These are phyloP conservation scores for Fragaria vesca DNA, from an alignment of 306 rosid species.

Conservation along the genomic window DNA sequence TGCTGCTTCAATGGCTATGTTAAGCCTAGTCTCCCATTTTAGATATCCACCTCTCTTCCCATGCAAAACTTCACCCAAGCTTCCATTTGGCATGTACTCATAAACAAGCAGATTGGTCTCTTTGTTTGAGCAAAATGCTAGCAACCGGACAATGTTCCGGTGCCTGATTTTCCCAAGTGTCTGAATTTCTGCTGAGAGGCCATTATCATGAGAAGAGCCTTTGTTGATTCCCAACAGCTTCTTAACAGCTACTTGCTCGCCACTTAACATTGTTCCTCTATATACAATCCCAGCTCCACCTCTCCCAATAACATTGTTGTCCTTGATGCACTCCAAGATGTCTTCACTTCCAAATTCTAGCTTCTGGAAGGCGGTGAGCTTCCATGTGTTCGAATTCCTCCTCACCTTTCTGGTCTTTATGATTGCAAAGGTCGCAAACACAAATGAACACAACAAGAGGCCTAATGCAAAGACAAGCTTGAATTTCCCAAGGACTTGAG, in stretches of 20 bases:
- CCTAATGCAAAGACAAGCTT: slow-evolving; percentile 78
- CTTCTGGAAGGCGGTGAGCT: slow-evolving; percentile 79
- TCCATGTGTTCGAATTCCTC: slow-evolving; percentile 55
- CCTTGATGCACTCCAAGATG: slow-evolving; percentile 68
- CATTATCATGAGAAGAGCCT: slow-evolving; percentile 85
- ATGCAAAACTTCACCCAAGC: slow-evolving; percentile 81
- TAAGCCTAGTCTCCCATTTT: slow-evolving; percentile 74
- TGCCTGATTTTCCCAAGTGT: slow-evolving; percentile 85
- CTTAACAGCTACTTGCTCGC: slow-evolving; percentile 83
- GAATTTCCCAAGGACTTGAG: slow-evolving; percentile 51
- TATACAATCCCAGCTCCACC: slow-evolving; percentile 96
- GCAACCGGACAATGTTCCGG: slow-evolving; percentile 77
- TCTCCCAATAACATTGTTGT: slow-evolving; percentile 74
- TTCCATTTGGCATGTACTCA: slow-evolving; percentile 89
- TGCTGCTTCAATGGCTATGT: slow-evolving; percentile 86
- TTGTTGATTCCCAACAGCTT: slow-evolving; percentile 66
- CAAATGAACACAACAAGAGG: slow-evolving; percentile 60
- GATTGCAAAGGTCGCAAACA: slow-evolving; percentile 65
- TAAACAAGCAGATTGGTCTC: slow-evolving; percentile 81
- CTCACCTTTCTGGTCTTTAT: slow-evolving; percentile 58
- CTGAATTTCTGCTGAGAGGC: slow-evolving; percentile 74
- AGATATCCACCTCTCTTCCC: slow-evolving; percentile 77
- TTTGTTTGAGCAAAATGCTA: slow-evolving; percentile 74
- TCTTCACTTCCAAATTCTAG: slow-evolving; percentile 72
- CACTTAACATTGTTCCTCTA: slow-evolving; percentile 70